Evolutionary conservation across 176 grass and related monocot species (phyloP).

Genomic region (Stipa capillata): DNA sequence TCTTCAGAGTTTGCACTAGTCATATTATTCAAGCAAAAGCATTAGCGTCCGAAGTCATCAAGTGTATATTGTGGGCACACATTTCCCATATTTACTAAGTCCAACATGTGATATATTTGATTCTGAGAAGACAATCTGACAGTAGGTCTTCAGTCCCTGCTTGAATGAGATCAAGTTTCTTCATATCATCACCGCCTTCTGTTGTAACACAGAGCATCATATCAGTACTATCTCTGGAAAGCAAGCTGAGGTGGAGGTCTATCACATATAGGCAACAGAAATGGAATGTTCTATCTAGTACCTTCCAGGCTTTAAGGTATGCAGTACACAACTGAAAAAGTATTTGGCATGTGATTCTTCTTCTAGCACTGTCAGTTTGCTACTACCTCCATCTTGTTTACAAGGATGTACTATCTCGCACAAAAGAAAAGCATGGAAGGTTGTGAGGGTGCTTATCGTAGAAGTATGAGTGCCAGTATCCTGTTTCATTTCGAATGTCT

Average conservation of each 20-base stretch:
- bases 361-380: not conserved
- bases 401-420: not conserved
- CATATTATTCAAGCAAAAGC: not conserved
- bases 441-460: not conserved
- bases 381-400: slow-evolving; percentile 4
- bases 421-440: not conserved
- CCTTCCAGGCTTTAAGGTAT: not conserved
- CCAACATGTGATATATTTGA: not conserved
- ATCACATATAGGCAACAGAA: not conserved
- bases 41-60: not conserved
- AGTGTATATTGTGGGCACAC: not conserved
- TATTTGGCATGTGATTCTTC: not conserved
- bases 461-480: not conserved
- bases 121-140: not conserved
- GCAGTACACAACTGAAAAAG: not conserved
- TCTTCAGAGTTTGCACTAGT: not conserved
- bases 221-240: not conserved
- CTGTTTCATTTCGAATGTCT: not conserved
- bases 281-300: not conserved
- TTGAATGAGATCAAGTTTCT: not conserved
- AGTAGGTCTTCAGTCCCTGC: not conserved
- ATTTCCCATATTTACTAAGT: not conserved
- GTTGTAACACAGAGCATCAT: not conserved
- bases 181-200: not conserved
- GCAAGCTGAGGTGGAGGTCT: not conserved